Evolutionary conservation across 176 grass and related monocot genomes (phyloP).

Genomic region (Paspalum notatum): DNA sequence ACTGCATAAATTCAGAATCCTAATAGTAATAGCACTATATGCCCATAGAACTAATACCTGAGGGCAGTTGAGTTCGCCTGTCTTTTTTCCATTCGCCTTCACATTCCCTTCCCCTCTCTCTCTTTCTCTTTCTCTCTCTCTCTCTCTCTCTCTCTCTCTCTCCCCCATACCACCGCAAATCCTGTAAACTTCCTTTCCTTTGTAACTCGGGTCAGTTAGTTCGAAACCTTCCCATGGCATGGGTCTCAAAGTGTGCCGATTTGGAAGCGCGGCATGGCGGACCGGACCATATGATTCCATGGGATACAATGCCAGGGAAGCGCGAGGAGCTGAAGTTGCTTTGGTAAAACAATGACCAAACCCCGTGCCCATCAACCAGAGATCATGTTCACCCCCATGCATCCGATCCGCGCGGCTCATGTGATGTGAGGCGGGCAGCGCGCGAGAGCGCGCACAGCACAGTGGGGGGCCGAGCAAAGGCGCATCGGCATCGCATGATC

Average conservation of each 20-base stretch:
- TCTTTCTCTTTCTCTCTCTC: background rate
- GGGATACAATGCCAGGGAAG: background rate
- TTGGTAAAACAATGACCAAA: background rate
- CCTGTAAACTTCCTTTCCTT: background rate
- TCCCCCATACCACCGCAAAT: background rate
- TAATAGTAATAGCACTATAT: no score
- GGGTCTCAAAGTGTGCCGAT: background rate
- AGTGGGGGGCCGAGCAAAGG: background rate
- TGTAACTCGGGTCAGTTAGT: background rate
- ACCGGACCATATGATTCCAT: background rate
- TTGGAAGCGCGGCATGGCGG: background rate
- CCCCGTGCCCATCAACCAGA: background rate
- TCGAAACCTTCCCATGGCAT: background rate
- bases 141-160: background rate
- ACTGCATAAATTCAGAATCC: no score
- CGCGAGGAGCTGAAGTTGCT: background rate
- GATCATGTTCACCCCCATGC: background rate
- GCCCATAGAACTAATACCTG: no score
- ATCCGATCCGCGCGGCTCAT: background rate
- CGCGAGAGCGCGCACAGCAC: background rate
- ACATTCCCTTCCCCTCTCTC: no score
- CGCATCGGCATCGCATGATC: background rate
- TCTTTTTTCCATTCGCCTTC: background rate
- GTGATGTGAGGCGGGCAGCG: slow-evolving; percentile 1
- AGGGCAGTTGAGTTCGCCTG: no score